A percentile compares a stretch with the other conserved stretches of the same genome.
These are phyloP conservation scores for Saccharomycopsis javanensis DNA, from an alignment of 805 yeast species.

Conservation along the genomic window DNA sequence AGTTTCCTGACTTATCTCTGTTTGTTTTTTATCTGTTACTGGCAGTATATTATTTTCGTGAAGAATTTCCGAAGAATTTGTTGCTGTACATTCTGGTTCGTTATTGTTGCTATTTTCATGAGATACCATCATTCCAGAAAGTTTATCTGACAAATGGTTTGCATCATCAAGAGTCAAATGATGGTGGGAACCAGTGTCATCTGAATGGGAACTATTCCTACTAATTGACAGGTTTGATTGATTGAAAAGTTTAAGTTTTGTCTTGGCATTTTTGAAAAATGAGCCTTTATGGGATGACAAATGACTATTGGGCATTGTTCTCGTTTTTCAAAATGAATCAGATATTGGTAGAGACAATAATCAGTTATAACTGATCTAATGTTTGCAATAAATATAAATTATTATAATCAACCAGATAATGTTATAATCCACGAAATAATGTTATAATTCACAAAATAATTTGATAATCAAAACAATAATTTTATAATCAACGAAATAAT, in stretches of 20 bases:
- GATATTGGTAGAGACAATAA: neutral
- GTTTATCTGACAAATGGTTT: neutral
- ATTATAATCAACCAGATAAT: too few relatives aligned
- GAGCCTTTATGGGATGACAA: conserved; percentile 1
- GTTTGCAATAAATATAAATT: too few relatives aligned
- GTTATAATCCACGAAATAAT: too few relatives aligned
- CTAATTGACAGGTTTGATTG: conserved; percentile 7
- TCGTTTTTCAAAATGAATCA: neutral
- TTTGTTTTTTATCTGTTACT: neutral
- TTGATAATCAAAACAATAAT: too few relatives aligned
- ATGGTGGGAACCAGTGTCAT: neutral
- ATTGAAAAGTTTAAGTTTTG: conserved; percentile 13
- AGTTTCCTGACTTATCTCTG: neutral
- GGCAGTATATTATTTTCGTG: neutral
- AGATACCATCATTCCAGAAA: conserved; percentile 2
- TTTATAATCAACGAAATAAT: too few relatives aligned
- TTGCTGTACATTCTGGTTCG: conserved; percentile 1
- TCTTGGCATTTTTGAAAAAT: conserved; percentile 14
- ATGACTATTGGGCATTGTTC: conserved; percentile 1
- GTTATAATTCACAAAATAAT: too few relatives aligned
- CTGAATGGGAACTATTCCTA: neutral
- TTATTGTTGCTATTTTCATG: conserved; percentile 4
- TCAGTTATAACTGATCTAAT: too few relatives aligned
- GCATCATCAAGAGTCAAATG: conserved; percentile 8
- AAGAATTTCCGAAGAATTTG: neutral